Conservation (phyloP, 495 filamentous ascomycete genomes). For the Delitschia confertaspora region DNA sequence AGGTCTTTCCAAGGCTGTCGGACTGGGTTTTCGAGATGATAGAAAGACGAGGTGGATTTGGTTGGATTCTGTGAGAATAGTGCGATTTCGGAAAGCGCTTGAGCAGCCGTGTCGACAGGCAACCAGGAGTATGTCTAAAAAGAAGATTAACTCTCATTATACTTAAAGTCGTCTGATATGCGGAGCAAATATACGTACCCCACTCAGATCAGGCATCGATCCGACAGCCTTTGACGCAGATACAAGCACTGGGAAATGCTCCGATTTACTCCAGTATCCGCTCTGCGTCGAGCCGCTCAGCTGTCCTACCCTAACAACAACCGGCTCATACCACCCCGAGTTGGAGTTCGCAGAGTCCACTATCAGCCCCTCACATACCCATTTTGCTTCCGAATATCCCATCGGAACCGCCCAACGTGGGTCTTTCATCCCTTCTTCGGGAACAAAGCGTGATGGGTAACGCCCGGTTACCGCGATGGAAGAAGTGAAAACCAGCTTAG, state of each 20-base stretch:
- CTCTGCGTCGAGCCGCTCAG: slow-evolving; percentile 29
- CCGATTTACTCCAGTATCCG: slow-evolving; percentile 31
- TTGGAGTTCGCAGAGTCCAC: slow-evolving; percentile 11
- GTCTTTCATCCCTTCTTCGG: not conserved
- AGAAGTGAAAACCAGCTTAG: slow-evolving; percentile 21
- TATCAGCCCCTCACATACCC: slow-evolving; percentile 34
- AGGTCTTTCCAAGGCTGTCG: slow-evolving; percentile 35
- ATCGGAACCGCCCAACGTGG: slow-evolving; percentile 12
- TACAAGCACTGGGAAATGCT: slow-evolving; percentile 37
- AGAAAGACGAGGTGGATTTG: slow-evolving; percentile 28
- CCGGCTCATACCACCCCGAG: slow-evolving; percentile 21
- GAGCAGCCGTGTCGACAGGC: slow-evolving; percentile 35
- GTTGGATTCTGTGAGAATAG: slow-evolving; percentile 20
- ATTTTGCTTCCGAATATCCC: slow-evolving; percentile 33
- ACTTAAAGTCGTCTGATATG: too few relatives aligned
- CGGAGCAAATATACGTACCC: slow-evolving; percentile 32
- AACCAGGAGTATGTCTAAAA: slow-evolving; percentile 38
- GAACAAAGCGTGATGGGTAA: too few relatives aligned
- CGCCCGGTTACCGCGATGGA: slow-evolving; percentile 15
- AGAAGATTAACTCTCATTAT: slow-evolving; percentile 3
- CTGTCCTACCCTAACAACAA: slow-evolving; percentile 31
- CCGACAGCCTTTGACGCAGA: slow-evolving; percentile 34
- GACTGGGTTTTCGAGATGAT: slow-evolving; percentile 38
- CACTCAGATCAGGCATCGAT: slow-evolving; percentile 33
- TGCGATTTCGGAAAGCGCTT: slow-evolving; percentile 30